Evolutionary conservation across 306 rosid species (phyloP), one percentile per base, ranked within the genome.

Genomic region (Lagenaria siceraria): DNA sequence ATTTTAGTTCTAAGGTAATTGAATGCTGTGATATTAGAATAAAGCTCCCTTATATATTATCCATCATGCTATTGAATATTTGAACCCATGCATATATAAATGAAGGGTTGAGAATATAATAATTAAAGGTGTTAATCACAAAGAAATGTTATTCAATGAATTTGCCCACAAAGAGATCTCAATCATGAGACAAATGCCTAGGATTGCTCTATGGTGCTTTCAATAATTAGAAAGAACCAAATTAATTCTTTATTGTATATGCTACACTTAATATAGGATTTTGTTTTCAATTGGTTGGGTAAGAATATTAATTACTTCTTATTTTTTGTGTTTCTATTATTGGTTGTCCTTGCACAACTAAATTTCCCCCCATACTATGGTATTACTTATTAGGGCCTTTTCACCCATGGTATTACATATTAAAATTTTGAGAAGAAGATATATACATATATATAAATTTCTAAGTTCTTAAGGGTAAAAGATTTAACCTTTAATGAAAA

Each of bases 141-240:
- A 18, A 35, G 42, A 24, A 35, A 35, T 64, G 48, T 64, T 64
- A 64, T 64, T 64, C 71, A 64, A 35, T 64, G 71, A 36, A 64
- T 38, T 35, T 64, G 46, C 25, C 48, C 71, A 64, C 25, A 35
- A 64, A 64, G 48, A 64, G 48, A 64, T 19, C 15, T 18, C 48
- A 18, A 64, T 64, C 71, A 64, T 17, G 71, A 19, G 71, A 64
- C 71, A 64, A 64, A 35, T 64, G 71, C 71, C 71, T 64, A 64
- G 24, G 71, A 64, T 64, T 64, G 46, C 71, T 64, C 71, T 27
- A 33, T 64, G 3, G 49, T 64, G 48, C 15, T 35, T 18, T 35
- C 46, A 18, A 35, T 33, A 62, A 64, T 64, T 64, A 35, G 25
- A 35, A 35, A 64, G 15, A 35, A 64, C 71, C 48, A 64, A 64